phyloP scores from a whole-genome alignment of 2,329 filamentous ascomycete genomes.

The Eutypa lata region DNA sequence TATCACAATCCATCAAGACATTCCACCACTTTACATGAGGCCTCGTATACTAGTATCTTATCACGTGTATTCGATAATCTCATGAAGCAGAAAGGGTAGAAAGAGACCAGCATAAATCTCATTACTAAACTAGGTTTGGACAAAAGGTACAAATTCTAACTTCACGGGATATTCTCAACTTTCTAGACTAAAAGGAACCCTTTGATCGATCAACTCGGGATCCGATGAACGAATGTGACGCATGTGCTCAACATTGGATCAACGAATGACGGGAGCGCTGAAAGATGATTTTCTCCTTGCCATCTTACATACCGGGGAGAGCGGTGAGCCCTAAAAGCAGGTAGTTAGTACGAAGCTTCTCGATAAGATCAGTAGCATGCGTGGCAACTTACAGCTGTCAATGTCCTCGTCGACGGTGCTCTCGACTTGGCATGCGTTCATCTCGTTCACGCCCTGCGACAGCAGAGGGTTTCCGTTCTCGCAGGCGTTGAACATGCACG shows the following conservation, averaged over 20 bases:
- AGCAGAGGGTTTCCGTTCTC: slow-evolving; percentile 25
- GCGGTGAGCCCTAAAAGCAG: slow-evolving; percentile 15
- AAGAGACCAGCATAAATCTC: too few species aligned
- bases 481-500: slow-evolving; percentile 29
- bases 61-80: too few species aligned
- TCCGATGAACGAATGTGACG: too few species aligned
- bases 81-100: too few species aligned
- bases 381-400: slow-evolving; percentile 20
- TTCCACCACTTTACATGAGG: too few species aligned
- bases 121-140: too few species aligned
- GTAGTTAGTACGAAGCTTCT: slow-evolving; percentile 3
- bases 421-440: slow-evolving; percentile 24
- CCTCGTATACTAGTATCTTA: too few species aligned
- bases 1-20: too few species aligned
- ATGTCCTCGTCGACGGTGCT: slow-evolving; percentile 22
- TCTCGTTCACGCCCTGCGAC: slow-evolving; percentile 22
- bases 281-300: background rate
- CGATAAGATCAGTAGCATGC: background rate
- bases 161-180: too few species aligned
- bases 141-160: too few species aligned
- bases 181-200: too few species aligned
- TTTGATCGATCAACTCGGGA: too few species aligned
- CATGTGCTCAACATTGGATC: slow-evolving; percentile 10
- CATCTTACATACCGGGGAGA: slow-evolving; percentile 17
- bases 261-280: background rate